A percentile compares a stretch with the other conserved stretches of the same genome.
Evolutionary conservation across 2,329 filamentous ascomycete genomes (phyloP).

Genomic region (Aspergillus ochraceus): DNA sequence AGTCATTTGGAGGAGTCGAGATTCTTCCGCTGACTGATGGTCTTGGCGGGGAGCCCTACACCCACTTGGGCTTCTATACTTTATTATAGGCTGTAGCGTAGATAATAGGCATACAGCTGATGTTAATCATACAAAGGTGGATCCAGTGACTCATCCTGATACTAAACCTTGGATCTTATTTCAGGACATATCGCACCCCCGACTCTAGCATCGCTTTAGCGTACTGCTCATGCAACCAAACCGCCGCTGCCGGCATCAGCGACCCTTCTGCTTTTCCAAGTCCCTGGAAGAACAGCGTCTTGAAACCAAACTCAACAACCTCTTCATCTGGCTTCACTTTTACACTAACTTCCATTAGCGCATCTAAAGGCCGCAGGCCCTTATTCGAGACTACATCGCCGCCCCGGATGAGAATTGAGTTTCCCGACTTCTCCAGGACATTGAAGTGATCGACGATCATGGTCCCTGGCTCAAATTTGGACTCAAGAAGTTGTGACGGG

Average conservation of each 20-base stretch:
- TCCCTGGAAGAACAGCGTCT: conserved; percentile 13
- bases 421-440: neutral
- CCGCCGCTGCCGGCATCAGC: conserved; percentile 8
- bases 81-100: no score
- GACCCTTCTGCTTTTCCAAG: neutral
- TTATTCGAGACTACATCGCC: conserved; percentile 11
- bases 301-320: conserved; percentile 13
- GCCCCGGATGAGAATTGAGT: conserved; percentile 10
- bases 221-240: conserved; percentile 17
- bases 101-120: neutral
- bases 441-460: neutral
- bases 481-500: neutral
- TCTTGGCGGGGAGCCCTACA: neutral
- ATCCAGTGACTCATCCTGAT: neutral
- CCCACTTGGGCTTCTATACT: neutral
- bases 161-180: neutral
- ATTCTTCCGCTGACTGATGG: neutral
- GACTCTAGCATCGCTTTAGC: conserved; percentile 12
- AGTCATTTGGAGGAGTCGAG: neutral
- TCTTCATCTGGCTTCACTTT: neutral
- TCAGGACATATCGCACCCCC: conserved; percentile 6
- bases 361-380: conserved; percentile 10
- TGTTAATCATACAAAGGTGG: neutral
- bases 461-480: neutral
- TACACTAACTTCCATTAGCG: conserved; percentile 9